Base-by-base conservation (phyloP, 2,329 filamentous ascomycete species). In the Alternaria gaisen region DNA sequence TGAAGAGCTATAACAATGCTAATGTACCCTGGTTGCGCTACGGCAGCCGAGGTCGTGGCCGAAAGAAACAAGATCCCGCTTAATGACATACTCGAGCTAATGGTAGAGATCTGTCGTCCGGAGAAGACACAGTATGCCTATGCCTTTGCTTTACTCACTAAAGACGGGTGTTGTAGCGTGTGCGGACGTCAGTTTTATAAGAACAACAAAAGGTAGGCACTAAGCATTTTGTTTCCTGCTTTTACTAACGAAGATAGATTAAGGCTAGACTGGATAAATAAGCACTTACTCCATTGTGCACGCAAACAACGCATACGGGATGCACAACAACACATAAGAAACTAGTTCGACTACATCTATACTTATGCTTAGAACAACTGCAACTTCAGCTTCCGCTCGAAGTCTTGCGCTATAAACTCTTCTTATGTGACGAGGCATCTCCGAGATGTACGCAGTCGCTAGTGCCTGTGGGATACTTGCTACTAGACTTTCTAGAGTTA, bases 91-190 rank as follows among this genome's bases (percentile, higher is more conserved):
- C 50, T 53, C 40, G n/a, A 43, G 50, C 50, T 18, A 53, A 53
- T 53, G 7, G 50, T 53, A 11, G 22, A 28, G 3, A 8, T 43
- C 11, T 41, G 26, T 22, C 28, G 28, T 22, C 50, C 10, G 5
- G 50, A 53, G 38, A 53, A 53, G 50, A 53, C 32, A 26, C 50
- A n/a, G 16, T 53, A 53, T 10, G 22, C 24, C 6, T 43, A 53
- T 14, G 50, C 50, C 1, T 53, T 26, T 53, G 38, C 50, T 30
- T 43, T 26, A 16, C 50, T 38, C 4, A 53, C 38, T 6, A 42
- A 53, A 6, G 38, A 53, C 10, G 34, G 11, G 3, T 4, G 38
- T 32, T 53, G 26, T n/a, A 5, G 38, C 6, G 50, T 53, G 50
- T 53, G 26, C 11, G 5, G 24, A 16, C 16, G 9, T 16, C 26